Evolutionary conservation across 2,329 filamentous ascomycete genomes (phyloP), one percentile per base, ranked within the genome.

Genomic region (Cytospora mali): DNA sequence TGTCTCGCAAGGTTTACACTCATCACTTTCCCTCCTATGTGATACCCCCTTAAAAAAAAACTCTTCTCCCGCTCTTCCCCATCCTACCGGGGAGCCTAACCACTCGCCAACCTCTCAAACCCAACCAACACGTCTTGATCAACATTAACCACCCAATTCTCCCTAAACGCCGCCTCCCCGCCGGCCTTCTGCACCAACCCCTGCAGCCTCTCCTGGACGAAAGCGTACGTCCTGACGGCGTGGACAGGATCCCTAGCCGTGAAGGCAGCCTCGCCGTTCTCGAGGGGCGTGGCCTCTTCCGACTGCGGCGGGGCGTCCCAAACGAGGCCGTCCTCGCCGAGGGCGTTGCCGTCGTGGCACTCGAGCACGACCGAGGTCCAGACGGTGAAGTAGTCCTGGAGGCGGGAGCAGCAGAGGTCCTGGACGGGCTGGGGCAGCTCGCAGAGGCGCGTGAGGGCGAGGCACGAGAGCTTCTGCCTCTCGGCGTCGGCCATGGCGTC

Each of bases 311-410:
- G 64, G 0, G 76, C 71, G 1, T 69, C 71, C 76, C 80, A 81
- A 14, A 87, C 77, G n/a, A 85, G 75, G 58, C 76, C 79, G 70
- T 88, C 85, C 1, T 75, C 73, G 2, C 75, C 80, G 53, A 82
- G 79, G 28, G 80, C 79, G 48, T 80, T 79, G 27, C 85, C 85
- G 52, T 88, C 87, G 58, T 88, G 80, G 55, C 93, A 76, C 69
- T 92, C 88, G 1, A 77, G 76, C 31, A 93, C 78, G 1, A 91
- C 83, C 66, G 84, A 85, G 1, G 88, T 90, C 91, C 91, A 95
- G 76, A 93, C 83, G 1, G 82, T 81, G 69, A 95, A 86, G 69
- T 91, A 87, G 69, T 88, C 88, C 73, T 95, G 91, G 61, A 95
- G 78, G 42, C 81, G 82, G 1, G 74, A 71, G 5, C 92, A 75